Conservation (phyloP, 2,329 filamentous ascomycete species). For the Sclerotinia subarctica region DNA sequence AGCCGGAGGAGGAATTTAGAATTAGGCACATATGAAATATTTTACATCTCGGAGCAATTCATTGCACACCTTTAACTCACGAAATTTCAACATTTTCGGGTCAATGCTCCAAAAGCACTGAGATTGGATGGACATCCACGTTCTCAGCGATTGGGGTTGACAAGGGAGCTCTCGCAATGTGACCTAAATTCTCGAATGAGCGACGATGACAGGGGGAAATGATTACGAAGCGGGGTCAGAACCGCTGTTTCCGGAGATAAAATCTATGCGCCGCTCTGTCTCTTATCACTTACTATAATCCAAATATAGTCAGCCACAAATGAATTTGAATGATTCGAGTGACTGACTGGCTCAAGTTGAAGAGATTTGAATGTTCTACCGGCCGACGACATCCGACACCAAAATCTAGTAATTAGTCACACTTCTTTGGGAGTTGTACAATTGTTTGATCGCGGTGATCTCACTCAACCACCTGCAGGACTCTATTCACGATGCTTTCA, state of each 20-base stretch:
- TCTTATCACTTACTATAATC: not conserved
- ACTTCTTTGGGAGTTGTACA: not conserved
- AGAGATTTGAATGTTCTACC: not conserved
- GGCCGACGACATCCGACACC: not conserved
- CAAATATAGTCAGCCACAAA: not conserved
- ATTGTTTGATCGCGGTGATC: too few relatives aligned
- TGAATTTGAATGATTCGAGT: not conserved
- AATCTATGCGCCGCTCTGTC: not conserved
- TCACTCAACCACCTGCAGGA: too few relatives aligned
- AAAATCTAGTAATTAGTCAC: not conserved
- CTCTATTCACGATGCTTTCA: conserved; percentile 1
- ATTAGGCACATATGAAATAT: too few relatives aligned
- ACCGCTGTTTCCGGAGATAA: not conserved
- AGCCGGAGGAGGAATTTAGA: not conserved
- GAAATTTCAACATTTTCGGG: not conserved
- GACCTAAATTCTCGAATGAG: conserved; percentile 2
- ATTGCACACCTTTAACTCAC: not conserved
- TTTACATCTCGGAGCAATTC: not conserved
- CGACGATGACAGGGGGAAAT: not conserved
- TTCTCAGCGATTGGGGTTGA: not conserved
- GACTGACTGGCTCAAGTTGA: too few relatives aligned
- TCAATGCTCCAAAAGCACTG: not conserved
- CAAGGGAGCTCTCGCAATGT: not conserved
- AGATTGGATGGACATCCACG: not conserved
- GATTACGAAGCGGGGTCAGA: not conserved